Base-by-base conservation (phyloP, 345 rosid genomes). In the sweet orange (Citrus sinensis) region DNA sequence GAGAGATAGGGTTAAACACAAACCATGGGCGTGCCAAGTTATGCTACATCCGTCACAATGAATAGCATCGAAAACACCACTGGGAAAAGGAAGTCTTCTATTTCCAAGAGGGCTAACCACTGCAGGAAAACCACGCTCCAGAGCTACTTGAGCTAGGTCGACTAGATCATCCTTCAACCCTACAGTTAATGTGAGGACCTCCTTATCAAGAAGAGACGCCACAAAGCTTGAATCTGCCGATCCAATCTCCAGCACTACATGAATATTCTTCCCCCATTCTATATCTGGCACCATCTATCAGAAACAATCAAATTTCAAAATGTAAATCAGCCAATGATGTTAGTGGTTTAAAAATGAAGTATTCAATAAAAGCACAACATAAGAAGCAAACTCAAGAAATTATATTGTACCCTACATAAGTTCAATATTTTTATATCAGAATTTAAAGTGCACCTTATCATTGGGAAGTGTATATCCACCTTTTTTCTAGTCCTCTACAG, bases 221-320 rank as follows among this genome's bases (percentile, higher is more conserved):
- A 80, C 92, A 82, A 95, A 88, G 80, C 94, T 91, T 73, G 97
- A 84, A 65, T 93, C 95, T 83, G 78, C 46, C 78, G 93, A 89
- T 73, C 98, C 98, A 72, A 90, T 87, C 75, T 95, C 96, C 92
- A 95, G 83, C 62, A 95, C 92, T 74, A 93, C 84, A 79, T 92
- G 97, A 54, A 92, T 88, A 85, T 95, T 95, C 91, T 93, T 95
- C 72, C 99, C 99, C 99, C 99, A 95, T 88, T 93, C 97, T 76
- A 95, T 92, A 81, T 95, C 99, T 71, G 98, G 99, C 78, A 95
- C 99, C 97, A 92, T 93, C 99, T 95, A 88, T 78, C 77, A 88
- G 82, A 82, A 79, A 76, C 80, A 66, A 85, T 82, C 77, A 83
- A 86, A 82, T 68, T 79, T 67, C 68, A 81, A 82, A 62, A 72